Conservation (phyloP, 2,329 filamentous ascomycete genomes). For the Grosmannia clavigera region DNA sequence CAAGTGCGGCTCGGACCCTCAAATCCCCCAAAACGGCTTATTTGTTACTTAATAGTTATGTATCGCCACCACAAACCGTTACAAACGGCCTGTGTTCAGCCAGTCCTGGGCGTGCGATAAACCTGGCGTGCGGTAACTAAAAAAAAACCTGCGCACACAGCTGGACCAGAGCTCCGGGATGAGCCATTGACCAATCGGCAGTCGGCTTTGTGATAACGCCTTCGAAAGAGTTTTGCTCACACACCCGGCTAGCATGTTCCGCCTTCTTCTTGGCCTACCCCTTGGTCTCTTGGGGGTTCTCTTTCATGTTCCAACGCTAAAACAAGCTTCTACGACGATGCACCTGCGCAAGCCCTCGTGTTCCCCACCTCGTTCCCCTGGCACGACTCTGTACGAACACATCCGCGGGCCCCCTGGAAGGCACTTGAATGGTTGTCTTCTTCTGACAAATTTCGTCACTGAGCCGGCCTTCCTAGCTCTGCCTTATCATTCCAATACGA, state of each 20-base stretch:
- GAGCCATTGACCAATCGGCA: slow-evolving; percentile 8
- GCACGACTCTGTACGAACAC: background rate
- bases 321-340: slow-evolving; percentile 6
- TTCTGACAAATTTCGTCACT: background rate
- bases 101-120: slow-evolving; percentile 12
- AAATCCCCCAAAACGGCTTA: slow-evolving; percentile 8
- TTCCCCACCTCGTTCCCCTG: background rate
- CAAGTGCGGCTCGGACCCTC: background rate
- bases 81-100: slow-evolving; percentile 6
- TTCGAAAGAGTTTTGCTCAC: background rate
- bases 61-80: slow-evolving; percentile 10
- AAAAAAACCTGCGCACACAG: background rate
- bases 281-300: background rate
- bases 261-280: background rate
- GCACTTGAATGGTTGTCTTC: background rate
- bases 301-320: slow-evolving; percentile 8
- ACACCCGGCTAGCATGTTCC: too few relatives aligned
- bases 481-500: background rate
- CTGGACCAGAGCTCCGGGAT: slow-evolving; percentile 1
- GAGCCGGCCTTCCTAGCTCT: background rate
- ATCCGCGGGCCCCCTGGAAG: background rate
- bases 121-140: too few relatives aligned
- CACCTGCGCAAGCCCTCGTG: background rate
- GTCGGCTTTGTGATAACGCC: background rate
- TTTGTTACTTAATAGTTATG: slow-evolving; percentile 15